A percentile compares a stretch with the other conserved stretches of the same genome.
Evolutionary conservation across 179 eudicot species (phyloP).

Genomic region (Nepenthes alata): DNA sequence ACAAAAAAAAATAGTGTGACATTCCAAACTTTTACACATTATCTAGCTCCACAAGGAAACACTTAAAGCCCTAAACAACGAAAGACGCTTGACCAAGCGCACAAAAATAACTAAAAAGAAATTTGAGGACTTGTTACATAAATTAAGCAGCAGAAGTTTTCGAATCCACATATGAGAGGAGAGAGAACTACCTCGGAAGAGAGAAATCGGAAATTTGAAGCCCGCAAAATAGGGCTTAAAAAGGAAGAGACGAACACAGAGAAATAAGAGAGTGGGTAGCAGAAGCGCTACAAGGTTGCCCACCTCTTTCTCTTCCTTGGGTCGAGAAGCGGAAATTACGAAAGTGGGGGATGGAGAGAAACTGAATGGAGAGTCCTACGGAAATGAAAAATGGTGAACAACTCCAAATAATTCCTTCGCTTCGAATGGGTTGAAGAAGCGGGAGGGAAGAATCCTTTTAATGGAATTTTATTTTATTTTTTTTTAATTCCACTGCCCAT

Average conservation of each 20-base stretch:
- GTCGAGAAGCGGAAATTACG: neutral
- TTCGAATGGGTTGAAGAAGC: constrained; percentile 35
- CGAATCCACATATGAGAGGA: no score
- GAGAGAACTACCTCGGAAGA: neutral
- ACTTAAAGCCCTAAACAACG: no score
- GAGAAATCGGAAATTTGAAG: neutral
- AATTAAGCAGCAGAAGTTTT: no score
- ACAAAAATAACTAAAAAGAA: no score
- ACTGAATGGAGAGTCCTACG: no score
- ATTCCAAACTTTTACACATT: no score
- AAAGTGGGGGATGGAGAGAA: constrained; percentile 11
- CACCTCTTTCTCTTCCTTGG: neutral
- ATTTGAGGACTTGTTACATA: no score
- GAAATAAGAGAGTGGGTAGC: neutral
- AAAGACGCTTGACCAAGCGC: no score
- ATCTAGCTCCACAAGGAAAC: no score
- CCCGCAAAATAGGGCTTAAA: neutral
- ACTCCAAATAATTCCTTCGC: neutral
- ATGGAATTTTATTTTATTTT: no score
- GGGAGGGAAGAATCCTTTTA: constrained; percentile 20
- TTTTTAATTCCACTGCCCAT: constrained; percentile 10
- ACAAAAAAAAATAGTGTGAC: no score
- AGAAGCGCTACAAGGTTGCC: neutral
- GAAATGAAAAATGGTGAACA: neutral
- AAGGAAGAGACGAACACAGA: neutral